A percentile compares a stretch with the other conserved stretches of the same genome.
These are phyloP conservation scores for Metarhizium robertsii DNA, from an alignment of 2,329 filamentous ascomycete genomes.

Conservation along the genomic window DNA sequence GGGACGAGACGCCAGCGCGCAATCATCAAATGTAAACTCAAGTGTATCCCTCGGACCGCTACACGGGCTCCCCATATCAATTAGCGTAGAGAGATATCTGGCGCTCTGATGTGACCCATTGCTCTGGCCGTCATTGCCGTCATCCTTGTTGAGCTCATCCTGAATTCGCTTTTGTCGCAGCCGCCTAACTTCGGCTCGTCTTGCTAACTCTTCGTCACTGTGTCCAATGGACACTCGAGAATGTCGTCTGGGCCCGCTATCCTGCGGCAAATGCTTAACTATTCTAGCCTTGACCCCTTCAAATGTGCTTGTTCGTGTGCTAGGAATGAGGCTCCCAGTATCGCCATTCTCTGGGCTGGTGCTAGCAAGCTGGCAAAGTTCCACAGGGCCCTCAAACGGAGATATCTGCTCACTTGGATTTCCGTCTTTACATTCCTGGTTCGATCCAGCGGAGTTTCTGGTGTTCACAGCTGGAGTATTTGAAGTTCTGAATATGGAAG, in stretches of 20 bases:
- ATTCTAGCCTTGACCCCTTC: conserved; percentile 35
- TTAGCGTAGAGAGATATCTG: conserved; percentile 15
- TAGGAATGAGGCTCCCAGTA: conserved; percentile 13
- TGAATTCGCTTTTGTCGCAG: conserved; percentile 48
- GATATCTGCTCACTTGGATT: conserved; percentile 5
- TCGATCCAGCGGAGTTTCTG: neutral
- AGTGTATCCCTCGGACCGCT: conserved; percentile 39
- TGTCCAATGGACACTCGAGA: conserved; percentile 33
- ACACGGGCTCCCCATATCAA: conserved; percentile 20
- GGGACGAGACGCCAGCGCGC: neutral
- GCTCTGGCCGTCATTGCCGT: conserved; percentile 24
- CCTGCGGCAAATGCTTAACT: conserved; percentile 36
- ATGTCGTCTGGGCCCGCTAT: conserved; percentile 28
- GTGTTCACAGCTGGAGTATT: conserved; percentile 5
- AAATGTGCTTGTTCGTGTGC: conserved; percentile 30
- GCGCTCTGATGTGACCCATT: conserved; percentile 17
- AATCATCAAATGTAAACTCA: conserved; percentile 28
- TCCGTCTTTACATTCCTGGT: conserved; percentile 2
- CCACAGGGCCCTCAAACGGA: conserved; percentile 13
- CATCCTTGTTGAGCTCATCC: conserved; percentile 43
- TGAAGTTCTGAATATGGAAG: conserved; percentile 8
- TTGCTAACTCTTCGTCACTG: conserved; percentile 43
- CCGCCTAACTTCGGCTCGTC: conserved; percentile 46
- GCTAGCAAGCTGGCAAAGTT: conserved; percentile 22
- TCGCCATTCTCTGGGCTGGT: conserved; percentile 34